Evolutionary conservation across 2,329 filamentous ascomycete species (phyloP).

Genomic region (Phoma sp.): DNA sequence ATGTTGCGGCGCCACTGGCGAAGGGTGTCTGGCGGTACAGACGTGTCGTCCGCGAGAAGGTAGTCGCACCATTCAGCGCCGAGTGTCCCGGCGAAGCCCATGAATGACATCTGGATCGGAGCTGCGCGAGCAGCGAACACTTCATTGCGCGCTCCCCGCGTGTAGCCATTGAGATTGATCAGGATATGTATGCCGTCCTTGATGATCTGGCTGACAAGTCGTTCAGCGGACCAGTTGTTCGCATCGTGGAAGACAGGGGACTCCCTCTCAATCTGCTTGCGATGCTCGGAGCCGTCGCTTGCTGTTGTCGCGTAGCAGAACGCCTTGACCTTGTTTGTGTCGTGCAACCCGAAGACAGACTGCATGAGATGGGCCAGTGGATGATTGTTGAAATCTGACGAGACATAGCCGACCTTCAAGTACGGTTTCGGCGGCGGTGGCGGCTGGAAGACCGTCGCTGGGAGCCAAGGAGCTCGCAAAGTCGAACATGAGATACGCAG

Average conservation of each 20-base stretch:
- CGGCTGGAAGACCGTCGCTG: constrained; percentile 80
- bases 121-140: constrained; percentile 94
- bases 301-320: constrained; percentile 95
- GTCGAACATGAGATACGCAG: constrained; percentile 92
- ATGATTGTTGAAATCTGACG: constrained; percentile 99
- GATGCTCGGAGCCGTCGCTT: constrained; percentile 87
- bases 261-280: constrained; percentile 90
- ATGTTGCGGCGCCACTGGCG: constrained; percentile 80
- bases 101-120: constrained; percentile 99
- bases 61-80: constrained; percentile 99
- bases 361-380: constrained; percentile 98
- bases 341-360: constrained; percentile 93
- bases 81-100: constrained; percentile 96
- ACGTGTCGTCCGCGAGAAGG: constrained; percentile 86
- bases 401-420: constrained; percentile 94
- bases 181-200: constrained; percentile 91
- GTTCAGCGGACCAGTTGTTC: constrained; percentile 84
- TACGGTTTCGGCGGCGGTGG: constrained; percentile 81
- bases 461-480: constrained; percentile 85
- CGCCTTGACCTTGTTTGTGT: constrained; percentile 75
- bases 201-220: constrained; percentile 84
- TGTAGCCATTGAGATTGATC: constrained; percentile 98
- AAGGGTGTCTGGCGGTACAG: constrained; percentile 82
- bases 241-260: constrained; percentile 91
- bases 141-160: constrained; percentile 93